A percentile compares a stretch with the other conserved stretches of the same genome.
These are phyloP conservation scores for Thraustochytrium sp. DNA, from an alignment of 352 stramenopile genomes.

Conservation along the genomic window DNA sequence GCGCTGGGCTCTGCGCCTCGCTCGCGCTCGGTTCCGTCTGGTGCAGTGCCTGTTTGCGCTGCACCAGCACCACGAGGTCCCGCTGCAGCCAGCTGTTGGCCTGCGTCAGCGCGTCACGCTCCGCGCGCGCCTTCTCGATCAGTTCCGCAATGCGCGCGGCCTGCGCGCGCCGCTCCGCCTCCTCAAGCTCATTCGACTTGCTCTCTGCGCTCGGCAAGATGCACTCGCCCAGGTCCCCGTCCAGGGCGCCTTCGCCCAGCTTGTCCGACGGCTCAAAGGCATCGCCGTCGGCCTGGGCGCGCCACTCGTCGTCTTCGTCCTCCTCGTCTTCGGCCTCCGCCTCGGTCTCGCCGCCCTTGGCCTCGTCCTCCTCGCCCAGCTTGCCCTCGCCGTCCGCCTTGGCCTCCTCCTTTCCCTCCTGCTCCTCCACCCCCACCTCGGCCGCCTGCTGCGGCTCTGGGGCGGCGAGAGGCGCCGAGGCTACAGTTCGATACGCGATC, in stretches of 20 bases:
- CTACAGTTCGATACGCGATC: background rate
- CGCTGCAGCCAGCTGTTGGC: constrained; percentile 6
- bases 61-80: background rate
- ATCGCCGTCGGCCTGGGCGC: background rate
- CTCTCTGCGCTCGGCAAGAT: constrained; percentile 30
- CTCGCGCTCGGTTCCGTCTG: background rate
- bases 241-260: background rate
- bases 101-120: background rate
- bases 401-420: background rate
- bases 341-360: background rate
- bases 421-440: background rate
- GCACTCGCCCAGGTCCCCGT: constrained; percentile 24
- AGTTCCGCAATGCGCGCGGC: constrained; percentile 7
- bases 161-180: constrained; percentile 16
- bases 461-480: background rate
- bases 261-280: background rate
- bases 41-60: background rate
- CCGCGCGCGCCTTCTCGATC: constrained; percentile 20
- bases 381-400: background rate
- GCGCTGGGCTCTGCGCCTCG: background rate
- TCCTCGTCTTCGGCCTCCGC: background rate
- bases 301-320: background rate
- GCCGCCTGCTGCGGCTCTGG: background rate
- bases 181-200: constrained; percentile 25
- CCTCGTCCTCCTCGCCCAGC: background rate